Base-by-base conservation (phyloP, 2,329 filamentous ascomycete species). In the Nannizziopsis arthrosporioides region DNA sequence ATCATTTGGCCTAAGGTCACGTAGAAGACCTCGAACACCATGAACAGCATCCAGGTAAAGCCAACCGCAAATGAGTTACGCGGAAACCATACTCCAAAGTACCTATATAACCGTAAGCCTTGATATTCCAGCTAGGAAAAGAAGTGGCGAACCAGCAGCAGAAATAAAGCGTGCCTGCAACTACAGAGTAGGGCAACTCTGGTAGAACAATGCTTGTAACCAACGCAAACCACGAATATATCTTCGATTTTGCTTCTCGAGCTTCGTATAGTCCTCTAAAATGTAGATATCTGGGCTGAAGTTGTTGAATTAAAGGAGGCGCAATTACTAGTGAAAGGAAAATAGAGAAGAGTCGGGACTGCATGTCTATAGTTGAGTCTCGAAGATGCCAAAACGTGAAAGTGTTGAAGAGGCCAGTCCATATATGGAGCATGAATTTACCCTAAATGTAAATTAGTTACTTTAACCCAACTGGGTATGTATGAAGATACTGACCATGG, bases 311-410 rank as follows among this genome's bases (percentile, higher is more conserved):
- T 0, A 89, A 68, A 0, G 82, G 81, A 0, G 83, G 83, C 1
- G 77, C 75, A 54, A 92, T 84, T 5, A 81, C 85, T 3, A 89
- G 70, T 0, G 82, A 83, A 74, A 87, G 80, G 64, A 90, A 90
- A 48, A 83, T 72, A 7, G 81, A 80, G 65, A 90, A 89, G 7
- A 89, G 72, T 6, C 82, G 74, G 41, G 79, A 81, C 61, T 85
- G 82, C 66, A 82, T 77, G 56, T 82, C 80, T 50, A 80, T 74
- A 1, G 68, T 68, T 2, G 74, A 69, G 43, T 73, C 69, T 0
- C 74, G 73, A 0, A 83, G 63, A 52, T 78, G 72, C 70, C 74
- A 85, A 58, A 85, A 85, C 0, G 81, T 84, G 57, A 85, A 84
- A 11, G 76, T 77, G 53, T 82, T 83, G 68, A 85, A 84, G 14